phyloP scores from a whole-genome alignment of 345 rosid species.

The Turritis glabra region DNA sequence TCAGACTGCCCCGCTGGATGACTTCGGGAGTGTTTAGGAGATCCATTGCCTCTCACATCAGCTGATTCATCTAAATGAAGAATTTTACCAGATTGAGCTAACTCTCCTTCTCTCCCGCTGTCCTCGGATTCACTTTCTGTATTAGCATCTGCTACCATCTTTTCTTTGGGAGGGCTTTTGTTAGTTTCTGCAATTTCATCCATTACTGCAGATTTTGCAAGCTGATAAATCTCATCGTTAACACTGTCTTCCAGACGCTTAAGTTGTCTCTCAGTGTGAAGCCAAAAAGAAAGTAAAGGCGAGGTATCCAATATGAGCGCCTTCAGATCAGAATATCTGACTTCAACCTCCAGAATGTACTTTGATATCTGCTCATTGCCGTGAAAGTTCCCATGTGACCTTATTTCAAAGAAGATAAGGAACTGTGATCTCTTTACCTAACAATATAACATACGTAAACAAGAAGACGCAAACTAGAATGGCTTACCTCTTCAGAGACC shows the following conservation, averaged over 20 bases:
- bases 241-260: conserved; percentile 63
- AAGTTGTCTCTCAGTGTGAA: conserved; percentile 73
- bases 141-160: conserved; percentile 31
- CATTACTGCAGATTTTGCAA: conserved; percentile 61
- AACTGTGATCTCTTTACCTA: conserved; percentile 4
- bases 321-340: conserved; percentile 79
- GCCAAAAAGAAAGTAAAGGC: conserved; percentile 77
- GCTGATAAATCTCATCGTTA: conserved; percentile 64
- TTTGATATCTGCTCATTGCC: conserved; percentile 55
- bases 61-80: conserved; percentile 36
- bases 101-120: conserved; percentile 35
- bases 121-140: conserved; percentile 39
- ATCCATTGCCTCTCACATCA: conserved; percentile 25
- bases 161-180: conserved; percentile 37
- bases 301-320: conserved; percentile 58
- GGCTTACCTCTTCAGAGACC: conserved; percentile 68
- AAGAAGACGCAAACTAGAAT: conserved; percentile 22
- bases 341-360: conserved; percentile 68
- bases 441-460: not conserved
- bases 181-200: conserved; percentile 48
- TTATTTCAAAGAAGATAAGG: conserved; percentile 23
- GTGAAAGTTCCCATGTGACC: conserved; percentile 56
- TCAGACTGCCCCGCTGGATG: conserved; percentile 40
- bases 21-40: conserved; percentile 42
- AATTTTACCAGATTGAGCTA: conserved; percentile 36